Evolutionary conservation across 768 basidiomycete species (phyloP), one percentile per base, ranked within the genome.

Genomic region (Omphalotus guepiniiformis): DNA sequence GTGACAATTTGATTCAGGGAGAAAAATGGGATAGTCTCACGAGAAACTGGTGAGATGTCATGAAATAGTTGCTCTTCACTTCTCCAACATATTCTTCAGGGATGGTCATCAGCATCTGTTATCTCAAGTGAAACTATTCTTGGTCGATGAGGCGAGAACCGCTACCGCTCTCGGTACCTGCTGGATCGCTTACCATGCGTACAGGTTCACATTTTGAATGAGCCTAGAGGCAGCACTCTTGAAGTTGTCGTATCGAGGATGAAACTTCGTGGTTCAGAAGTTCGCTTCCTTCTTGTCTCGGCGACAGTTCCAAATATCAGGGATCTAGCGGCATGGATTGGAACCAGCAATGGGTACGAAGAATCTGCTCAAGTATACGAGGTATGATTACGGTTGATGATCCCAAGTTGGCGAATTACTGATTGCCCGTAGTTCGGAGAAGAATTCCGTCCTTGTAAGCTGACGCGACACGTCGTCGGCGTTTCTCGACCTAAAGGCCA

Each of bases 21-120:
- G 95, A 99, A 66, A 99, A 99, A 66, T 94, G 92, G 87, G 95
- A 98, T 55, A 88, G 89, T 40, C 66, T 99, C 47, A 97, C 94
- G 5, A 75, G 95, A 36, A 87, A 82, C 56, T 94, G 88, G 91
- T 88, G 51, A 38, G 39, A 36, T 28, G 25, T 27, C 23, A 13
- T 39, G 42, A 34, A 48, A 26, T 39, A 34, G 11, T 13, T 34
- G 42, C 22, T 19, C 16, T 6, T 39, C 16, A n/a, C 29, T 26
- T n/a, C 51, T 12, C 44, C 47, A 21, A 23, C 5, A 16, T 3
- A 36, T 16, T 42, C 39, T 43, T 29, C 43, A 84, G 85, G 82
- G 64, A 68, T 43, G 80, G 80, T 43, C 79, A 90, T 53, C 69
- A 74, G n/a, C 68, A 76, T 22, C 78, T 88, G 27, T 65, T 93